A percentile compares a stretch with the other conserved stretches of the same genome.
Evolutionary conservation across 2,329 filamentous ascomycete species (phyloP).

Genomic region (Ophiostoma sp.): DNA sequence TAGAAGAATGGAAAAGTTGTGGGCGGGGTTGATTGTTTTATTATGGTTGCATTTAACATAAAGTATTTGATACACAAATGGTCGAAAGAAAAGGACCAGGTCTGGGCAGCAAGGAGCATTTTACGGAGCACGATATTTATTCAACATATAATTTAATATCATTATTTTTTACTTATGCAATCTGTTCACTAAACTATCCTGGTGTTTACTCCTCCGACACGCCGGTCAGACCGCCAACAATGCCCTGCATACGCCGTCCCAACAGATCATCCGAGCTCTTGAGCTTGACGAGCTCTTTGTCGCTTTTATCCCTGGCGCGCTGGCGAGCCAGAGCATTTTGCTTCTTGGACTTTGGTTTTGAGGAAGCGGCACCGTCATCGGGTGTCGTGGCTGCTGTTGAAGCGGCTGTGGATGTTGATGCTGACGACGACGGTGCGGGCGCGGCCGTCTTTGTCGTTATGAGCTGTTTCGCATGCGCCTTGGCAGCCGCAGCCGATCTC

Average conservation of each 20-base stretch:
- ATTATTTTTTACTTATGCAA: neutral
- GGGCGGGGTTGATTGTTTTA: neutral
- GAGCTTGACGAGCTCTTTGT: slow-evolving; percentile 52
- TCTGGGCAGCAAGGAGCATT: neutral
- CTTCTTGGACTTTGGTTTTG: slow-evolving; percentile 27
- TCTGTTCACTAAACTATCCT: neutral
- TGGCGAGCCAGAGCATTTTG: slow-evolving; percentile 38
- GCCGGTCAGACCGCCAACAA: slow-evolving; percentile 56
- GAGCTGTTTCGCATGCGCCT: neutral
- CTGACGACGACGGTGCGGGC: neutral
- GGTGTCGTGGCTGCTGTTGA: neutral
- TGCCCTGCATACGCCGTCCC: slow-evolving; percentile 58
- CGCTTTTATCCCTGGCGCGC: slow-evolving; percentile 37
- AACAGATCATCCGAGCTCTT: slow-evolving; percentile 60
- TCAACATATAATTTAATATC: slow-evolving; percentile 9
- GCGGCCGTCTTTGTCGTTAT: neutral
- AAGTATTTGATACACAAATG: neutral
- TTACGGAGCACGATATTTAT: slow-evolving; percentile 3
- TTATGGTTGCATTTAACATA: slow-evolving; percentile 12
- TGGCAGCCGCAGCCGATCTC: neutral
- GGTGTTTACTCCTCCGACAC: slow-evolving; percentile 42
- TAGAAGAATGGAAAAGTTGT: too few relatives aligned
- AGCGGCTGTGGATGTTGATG: neutral
- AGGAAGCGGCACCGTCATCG: neutral
- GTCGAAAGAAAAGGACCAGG: neutral